Evolutionary conservation across 228 moss, liverwort and hornwort species (phyloP).

Genomic region (Sphagnum fallax): DNA sequence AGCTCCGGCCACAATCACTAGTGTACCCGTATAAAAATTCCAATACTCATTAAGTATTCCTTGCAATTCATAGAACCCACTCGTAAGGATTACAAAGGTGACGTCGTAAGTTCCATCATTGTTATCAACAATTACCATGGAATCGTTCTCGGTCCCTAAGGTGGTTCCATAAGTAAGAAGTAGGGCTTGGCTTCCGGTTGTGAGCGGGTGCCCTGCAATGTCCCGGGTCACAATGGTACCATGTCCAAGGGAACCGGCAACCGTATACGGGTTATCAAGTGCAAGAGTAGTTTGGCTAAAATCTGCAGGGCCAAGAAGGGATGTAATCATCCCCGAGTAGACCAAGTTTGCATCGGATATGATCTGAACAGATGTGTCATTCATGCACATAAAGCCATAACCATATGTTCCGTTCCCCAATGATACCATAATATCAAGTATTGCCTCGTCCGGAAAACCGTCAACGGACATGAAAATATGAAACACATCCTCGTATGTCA

Average conservation of each 20-base stretch:
- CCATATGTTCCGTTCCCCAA: slow-evolving; percentile 32
- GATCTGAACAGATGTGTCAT: slow-evolving; percentile 27
- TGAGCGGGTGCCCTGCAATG: slow-evolving; percentile 36
- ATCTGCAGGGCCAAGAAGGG: slow-evolving; percentile 24
- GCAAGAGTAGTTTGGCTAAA: slow-evolving; percentile 25
- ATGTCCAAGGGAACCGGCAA: slow-evolving; percentile 26
- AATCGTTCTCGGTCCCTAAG: slow-evolving; percentile 15
- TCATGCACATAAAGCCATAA: slow-evolving; percentile 31
- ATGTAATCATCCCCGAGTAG: slow-evolving; percentile 24
- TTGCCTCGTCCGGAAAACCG: slow-evolving; percentile 24
- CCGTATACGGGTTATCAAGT: slow-evolving; percentile 6
- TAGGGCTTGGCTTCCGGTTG: slow-evolving; percentile 21
- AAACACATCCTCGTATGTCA: slow-evolving; percentile 20
- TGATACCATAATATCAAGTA: slow-evolving; percentile 19
- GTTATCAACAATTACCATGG: slow-evolving; percentile 30
- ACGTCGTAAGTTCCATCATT: slow-evolving; percentile 37
- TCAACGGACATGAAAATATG: slow-evolving; percentile 29
- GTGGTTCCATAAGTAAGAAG: slow-evolving; percentile 21
- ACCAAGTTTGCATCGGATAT: slow-evolving; percentile 22
- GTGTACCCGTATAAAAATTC: too few species aligned
- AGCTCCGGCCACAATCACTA: too few species aligned
- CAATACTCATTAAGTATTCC: slow-evolving; percentile 10
- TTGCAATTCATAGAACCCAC: slow-evolving; percentile 33
- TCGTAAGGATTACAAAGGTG: slow-evolving; percentile 26
- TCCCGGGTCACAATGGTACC: slow-evolving; percentile 22